Evolutionary conservation across 768 basidiomycete species (phyloP).

Genomic region (Tricholomella constricta): DNA sequence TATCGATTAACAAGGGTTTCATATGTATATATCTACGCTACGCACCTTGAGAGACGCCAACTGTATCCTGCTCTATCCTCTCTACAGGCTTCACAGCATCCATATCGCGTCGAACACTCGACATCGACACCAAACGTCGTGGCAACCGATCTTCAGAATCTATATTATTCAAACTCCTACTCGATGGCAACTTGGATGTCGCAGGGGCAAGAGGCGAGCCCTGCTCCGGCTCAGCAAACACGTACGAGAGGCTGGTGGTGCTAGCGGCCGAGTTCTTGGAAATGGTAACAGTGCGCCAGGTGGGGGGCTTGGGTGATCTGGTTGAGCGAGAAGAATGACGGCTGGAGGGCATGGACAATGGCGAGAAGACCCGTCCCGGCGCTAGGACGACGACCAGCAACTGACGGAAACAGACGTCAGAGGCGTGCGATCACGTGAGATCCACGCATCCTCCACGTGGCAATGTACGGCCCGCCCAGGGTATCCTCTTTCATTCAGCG

Average conservation of each 20-base stretch:
- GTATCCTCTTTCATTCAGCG: no score
- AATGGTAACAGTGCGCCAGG: conserved; percentile 26
- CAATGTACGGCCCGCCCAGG: no score
- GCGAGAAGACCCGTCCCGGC: conserved; percentile 1
- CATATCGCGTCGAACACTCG: background rate
- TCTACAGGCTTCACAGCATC: background rate
- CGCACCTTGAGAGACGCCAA: background rate
- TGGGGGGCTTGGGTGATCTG: conserved; percentile 7
- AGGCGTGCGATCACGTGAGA: background rate
- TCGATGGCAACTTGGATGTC: conserved; percentile 28
- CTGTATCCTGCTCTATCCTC: background rate
- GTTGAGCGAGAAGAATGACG: conserved; percentile 19
- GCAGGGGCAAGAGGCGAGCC: conserved; percentile 38
- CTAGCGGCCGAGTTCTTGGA: conserved; percentile 25
- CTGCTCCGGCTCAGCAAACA: conserved; percentile 47
- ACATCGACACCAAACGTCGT: background rate
- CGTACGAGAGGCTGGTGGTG: conserved; percentile 36
- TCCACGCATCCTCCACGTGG: no score
- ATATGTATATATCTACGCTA: background rate
- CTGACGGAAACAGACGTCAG: background rate
- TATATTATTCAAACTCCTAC: background rate
- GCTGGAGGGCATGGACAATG: conserved; percentile 23
- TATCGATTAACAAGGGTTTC: background rate
- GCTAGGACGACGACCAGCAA: background rate
- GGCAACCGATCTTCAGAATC: background rate